Evolutionary conservation across 2,329 filamentous ascomycete genomes (phyloP), one percentile per base, ranked within the genome.

Genomic region (Fusarium fracticaudum): DNA sequence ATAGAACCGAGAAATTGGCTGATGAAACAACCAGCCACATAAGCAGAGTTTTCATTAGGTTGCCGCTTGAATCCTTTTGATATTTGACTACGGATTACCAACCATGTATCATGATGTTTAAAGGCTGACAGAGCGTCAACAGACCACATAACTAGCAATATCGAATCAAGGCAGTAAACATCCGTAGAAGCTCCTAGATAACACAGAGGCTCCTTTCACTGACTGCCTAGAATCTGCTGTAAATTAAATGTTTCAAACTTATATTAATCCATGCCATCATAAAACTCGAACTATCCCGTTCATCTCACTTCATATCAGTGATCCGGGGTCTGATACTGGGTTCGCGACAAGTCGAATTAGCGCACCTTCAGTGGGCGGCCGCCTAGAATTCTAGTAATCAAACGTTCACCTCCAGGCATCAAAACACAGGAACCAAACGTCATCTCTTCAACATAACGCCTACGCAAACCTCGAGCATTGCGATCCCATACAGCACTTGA

Each of bases 381-480:
- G 68, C 72, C 68, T 74, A 53, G 38, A 72, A 29, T 45, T 38
- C 37, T 41, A 4, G 33, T 35, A 44, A 51, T 50, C 47, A 48
- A 60, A 15, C 33, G 18, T 35, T 53, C 47, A 53, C 50, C 67
- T 69, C 74, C 48, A 75, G 72, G 76, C 76, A 77, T 69, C 74
- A 53, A 44, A 60, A 67, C 67, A 73, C 24, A 43, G 24, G 40
- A 68, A 55, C 64, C 55, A 68, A 64, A 68, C 63, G 59, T 64
- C 71, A 74, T 72, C 51, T 22, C 20, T 41, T 29, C 67, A 65
- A 53, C 59, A 58, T 58, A 64, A 65, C 38, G 38, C 24, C 20
- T 18, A 17, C 45, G 26, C 64, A 44, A 43, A 48, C 31, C 48
- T 37, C 55, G 31, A 64, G 41, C 62, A 61, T 67, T 40, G 15